Evolutionary conservation across 2,329 filamentous ascomycete genomes (phyloP), one percentile per base, ranked within the genome.

Genomic region (Curvularia lunata): DNA sequence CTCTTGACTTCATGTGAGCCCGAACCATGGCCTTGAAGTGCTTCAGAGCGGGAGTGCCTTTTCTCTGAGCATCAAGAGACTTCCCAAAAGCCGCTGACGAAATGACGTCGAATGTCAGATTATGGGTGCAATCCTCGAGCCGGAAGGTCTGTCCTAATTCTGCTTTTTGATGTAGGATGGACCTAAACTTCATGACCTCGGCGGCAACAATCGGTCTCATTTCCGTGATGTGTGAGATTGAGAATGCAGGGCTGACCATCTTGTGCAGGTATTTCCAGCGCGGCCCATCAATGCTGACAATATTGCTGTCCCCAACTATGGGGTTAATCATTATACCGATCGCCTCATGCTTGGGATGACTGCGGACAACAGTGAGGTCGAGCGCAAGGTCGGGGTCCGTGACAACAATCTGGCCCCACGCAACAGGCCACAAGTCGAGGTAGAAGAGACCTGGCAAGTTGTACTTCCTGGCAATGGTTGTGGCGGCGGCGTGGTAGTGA

Each of bases 341-440:
- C 1, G 27, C 58, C 13, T 49, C 34, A 52, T 77, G 74, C 46
- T 77, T 77, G 18, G 72, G 72, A 37, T 74, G 67, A 21, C 69
- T 72, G 18, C 70, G 68, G 19, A 64, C 38, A 12, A 75, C 69
- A 1, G 75, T 78, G 48, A 81, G 63, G 25, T 81, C 67, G 3
- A 75, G 64, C 9, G 75, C 68, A 34, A 78, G 59, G n/a, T 78
- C 74, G 5, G 77, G 72, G 51, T 78, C 73, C 19, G 73, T 71
- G 2, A 80, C 71, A 9, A 79, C 65, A n/a, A 71, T 34, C 12
- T 69, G 63, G 16, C 55, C 51, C 5, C 64, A 67, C 2, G 69
- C 71, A 6, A 78, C 40, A 0, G 81, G 81, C 79, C 80, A 83
- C 2, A 78, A 54, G 58, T 83, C 80, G 4, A 82, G 50, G 58